Conservation (phyloP, 768 basidiomycete species). For the Imleria badia region DNA sequence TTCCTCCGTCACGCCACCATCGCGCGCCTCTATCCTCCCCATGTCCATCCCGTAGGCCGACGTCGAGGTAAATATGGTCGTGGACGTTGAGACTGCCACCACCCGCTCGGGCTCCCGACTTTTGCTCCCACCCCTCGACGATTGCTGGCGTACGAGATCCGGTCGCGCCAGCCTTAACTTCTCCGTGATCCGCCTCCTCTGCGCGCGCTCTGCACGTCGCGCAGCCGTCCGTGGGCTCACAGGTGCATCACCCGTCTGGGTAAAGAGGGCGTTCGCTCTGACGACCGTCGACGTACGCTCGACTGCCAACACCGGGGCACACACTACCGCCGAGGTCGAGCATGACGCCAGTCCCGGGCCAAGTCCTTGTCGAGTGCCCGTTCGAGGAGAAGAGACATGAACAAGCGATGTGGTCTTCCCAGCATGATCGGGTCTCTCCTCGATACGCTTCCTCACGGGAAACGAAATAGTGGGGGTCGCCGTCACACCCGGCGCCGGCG, state of each 20-base stretch:
- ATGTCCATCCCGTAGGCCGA: neutral
- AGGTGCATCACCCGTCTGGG: neutral
- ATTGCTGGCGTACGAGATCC: slow-evolving; percentile 33
- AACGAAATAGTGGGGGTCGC: slow-evolving; percentile 19
- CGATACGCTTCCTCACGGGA: slow-evolving; percentile 17
- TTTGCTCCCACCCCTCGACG: slow-evolving; percentile 21
- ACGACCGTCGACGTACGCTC: neutral
- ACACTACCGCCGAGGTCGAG: slow-evolving; percentile 5
- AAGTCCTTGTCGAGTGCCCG: neutral
- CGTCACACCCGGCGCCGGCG: neutral
- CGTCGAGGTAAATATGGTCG: neutral
- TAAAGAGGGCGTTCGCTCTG: neutral
- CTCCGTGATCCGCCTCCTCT: slow-evolving; percentile 33
- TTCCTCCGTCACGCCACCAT: neutral
- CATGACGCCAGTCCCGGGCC: neutral
- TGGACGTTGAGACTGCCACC: neutral
- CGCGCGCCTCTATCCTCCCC: too few relatives aligned
- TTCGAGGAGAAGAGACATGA: neutral
- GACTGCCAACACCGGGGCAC: neutral
- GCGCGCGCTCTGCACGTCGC: slow-evolving; percentile 19
- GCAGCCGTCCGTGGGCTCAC: slow-evolving; percentile 20
- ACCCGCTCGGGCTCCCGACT: neutral
- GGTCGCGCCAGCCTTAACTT: slow-evolving; percentile 46
- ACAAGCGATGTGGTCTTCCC: slow-evolving; percentile 5
- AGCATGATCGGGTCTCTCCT: neutral